phyloP scores from a whole-genome alignment of 306 rosid genomes.

The Rubus idaeus region DNA sequence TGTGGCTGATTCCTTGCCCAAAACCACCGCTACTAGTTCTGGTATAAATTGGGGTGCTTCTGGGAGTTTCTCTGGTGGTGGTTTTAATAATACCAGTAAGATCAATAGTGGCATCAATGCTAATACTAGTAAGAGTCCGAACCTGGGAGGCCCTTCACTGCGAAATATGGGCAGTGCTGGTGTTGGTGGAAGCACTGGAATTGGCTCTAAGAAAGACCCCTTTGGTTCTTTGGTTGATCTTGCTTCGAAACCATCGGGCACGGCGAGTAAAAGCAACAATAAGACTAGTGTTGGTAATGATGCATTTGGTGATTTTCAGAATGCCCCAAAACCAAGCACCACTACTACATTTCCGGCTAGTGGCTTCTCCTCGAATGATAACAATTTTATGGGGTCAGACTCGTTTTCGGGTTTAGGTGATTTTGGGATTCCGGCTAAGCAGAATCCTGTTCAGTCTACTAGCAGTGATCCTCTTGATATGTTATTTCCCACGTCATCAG shows the following conservation, averaged over 20 bases:
- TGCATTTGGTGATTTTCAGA: constrained; percentile 81
- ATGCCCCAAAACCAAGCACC: constrained; percentile 62
- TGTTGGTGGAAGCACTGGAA: constrained; percentile 40
- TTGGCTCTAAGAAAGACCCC: constrained; percentile 64
- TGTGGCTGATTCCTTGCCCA: constrained; percentile 68
- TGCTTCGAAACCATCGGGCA: constrained; percentile 60
- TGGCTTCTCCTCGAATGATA: constrained; percentile 27
- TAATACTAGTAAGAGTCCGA: constrained; percentile 31
- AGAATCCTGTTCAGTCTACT: constrained; percentile 42
- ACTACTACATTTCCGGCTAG: constrained; percentile 38
- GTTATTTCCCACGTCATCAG: constrained; percentile 58
- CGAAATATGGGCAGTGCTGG: constrained; percentile 27
- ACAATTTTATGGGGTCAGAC: constrained; percentile 43
- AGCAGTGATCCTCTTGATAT: constrained; percentile 71
- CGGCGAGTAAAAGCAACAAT: constrained; percentile 38
- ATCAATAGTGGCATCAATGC: constrained; percentile 26
- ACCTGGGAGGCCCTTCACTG: constrained; percentile 63
- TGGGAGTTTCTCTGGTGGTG: constrained; percentile 27
- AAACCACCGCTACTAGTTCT: constrained; percentile 28
- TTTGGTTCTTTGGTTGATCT: constrained; percentile 81
- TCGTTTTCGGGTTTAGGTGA: constrained; percentile 31
- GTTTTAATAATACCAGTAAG: constrained; percentile 6
- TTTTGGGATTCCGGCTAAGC: constrained; percentile 43
- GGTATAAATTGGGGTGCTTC: constrained; percentile 55
- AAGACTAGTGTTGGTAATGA: constrained; percentile 25